Base-by-base conservation (phyloP, 1,284 basidiomycete species). In the Pyrrhoderma noxium region DNA sequence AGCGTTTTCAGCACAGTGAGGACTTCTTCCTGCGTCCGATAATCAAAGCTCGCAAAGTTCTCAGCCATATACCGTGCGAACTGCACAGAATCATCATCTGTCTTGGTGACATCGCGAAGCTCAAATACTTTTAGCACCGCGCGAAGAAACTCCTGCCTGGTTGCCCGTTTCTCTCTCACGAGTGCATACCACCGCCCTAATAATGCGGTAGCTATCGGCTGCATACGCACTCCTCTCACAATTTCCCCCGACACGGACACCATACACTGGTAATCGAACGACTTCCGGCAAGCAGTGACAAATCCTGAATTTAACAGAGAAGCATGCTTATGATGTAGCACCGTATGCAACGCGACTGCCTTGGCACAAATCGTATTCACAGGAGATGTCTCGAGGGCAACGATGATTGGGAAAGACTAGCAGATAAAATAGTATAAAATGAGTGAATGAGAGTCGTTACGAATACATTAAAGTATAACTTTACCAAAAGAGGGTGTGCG, bases 1-100 rank as follows among this genome's bases (percentile, higher is more conserved):
- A 97, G 75, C 49, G 80, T 78, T 57, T 86, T 86, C 60, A 97
- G 79, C 16, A 98, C 82, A 0, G 85, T 80, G 52, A 98, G 72
- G 2, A 88, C 82, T 69, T 99, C 96, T 64, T 99, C 96, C 61
- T 88, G 83, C 0, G 89, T 88, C 70, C 93, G 96, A 73, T 94
- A 98, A 45, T 97, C 93, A 53, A 99, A 79, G 1, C 83, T 74
- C 0, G 92, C 79, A 53, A 99, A 84, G 62, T 96, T 97, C 65
- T 99, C 96, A 0, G 91, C 88, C 74, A 98, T 85, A 67, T 91
- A 99, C 43, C 92, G 82, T 0, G 78, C 78, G 59, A 98, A 90
- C 25, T 85, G 79, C 25, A 93, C 74, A 59, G 93, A 85, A 54
- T 86, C 79, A 69, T 77, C 76, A 1, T 72, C 25, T 64, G 68